Evolutionary conservation across 2,329 filamentous ascomycete species (phyloP), one percentile per base, ranked within the genome.

Genomic region (Didymella lethalis): DNA sequence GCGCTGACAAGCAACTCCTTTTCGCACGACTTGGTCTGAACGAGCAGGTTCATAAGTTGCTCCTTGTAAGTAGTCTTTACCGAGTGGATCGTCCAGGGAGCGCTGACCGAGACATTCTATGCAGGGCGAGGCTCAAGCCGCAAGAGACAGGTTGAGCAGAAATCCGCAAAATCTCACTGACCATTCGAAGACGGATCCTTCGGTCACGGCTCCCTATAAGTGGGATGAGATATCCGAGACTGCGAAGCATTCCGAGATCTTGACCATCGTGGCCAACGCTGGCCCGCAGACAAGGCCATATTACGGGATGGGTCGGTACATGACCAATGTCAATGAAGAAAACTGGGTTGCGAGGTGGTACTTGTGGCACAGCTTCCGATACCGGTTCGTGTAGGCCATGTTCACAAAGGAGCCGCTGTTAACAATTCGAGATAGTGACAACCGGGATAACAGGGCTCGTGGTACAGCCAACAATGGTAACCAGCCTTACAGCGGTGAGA

Each of bases 271-370:
- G 60, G 68, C 69, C 7, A 63, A 66, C 14, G 78, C 80, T n/a
- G 73, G 75, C 7, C 65, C 66, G 1, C 69, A 77, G 16, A 82
- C 81, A 7, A 71, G 66, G 46, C 65, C 69, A 1, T 77, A 77
- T 46, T 83, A 82, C 62, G 74, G 79, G 18, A 68, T 75, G 46
- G 81, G 80, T 14, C 72, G 72, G 26, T 79, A 79, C 53, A 69
- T 65, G 18, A 77, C 77, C 48, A 74, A 74, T 10, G 73, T 77
- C 10, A 77, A 77, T 43, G 78, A 81, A 62, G 74, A 76, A 46
- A 83, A 83, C 54, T 83, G 81, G 81, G 78, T 83, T 36, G 81
- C 81, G 29, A 73, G 78, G n/a, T 83, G 81, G 81, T 79, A 80
- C 63, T 74, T 83, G 6, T 83, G 81, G 81, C 81, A 83, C 64